Percentiles rank a stretch among this genome's conserved stretches.
Conservation (phyloP, 176 grass and related monocot genomes). For the Typha latifolia region DNA sequence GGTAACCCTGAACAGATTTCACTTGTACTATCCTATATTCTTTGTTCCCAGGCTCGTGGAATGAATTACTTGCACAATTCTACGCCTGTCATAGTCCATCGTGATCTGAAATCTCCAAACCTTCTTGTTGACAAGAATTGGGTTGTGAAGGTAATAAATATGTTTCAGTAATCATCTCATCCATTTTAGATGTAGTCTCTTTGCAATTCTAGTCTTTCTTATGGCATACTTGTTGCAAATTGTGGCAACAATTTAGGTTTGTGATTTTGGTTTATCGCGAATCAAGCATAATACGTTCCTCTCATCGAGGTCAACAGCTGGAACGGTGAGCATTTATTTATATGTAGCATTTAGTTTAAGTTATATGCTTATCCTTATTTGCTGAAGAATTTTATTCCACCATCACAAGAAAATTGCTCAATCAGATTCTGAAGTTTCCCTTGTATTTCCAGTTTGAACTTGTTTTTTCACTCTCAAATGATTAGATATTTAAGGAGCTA, state of each 20-base stretch:
- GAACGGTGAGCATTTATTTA: conserved; percentile 69
- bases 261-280: conserved; percentile 97
- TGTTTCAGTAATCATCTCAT: conserved; percentile 21
- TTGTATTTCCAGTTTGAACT: neutral
- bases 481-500: no score
- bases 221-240: conserved; percentile 16
- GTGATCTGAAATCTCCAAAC: conserved; percentile 97
- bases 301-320: conserved; percentile 96
- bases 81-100: conserved; percentile 86
- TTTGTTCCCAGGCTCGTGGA: conserved; percentile 65
- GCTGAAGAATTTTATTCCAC: neutral
- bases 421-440: neutral
- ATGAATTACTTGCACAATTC: conserved; percentile 99
- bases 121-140: conserved; percentile 98
- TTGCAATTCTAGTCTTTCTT: conserved; percentile 7
- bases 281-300: conserved; percentile 94
- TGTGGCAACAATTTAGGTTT: conserved; percentile 51
- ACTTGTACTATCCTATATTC: conserved; percentile 20
- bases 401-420: neutral
- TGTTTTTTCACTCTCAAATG: no score
- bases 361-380: neutral
- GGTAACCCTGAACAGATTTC: conserved; percentile 4
- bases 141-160: conserved; percentile 87
- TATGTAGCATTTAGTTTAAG: neutral
- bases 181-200: conserved; percentile 5